phyloP scores from a whole-genome alignment of 257 asterid species.

The Mentha longifolia region DNA sequence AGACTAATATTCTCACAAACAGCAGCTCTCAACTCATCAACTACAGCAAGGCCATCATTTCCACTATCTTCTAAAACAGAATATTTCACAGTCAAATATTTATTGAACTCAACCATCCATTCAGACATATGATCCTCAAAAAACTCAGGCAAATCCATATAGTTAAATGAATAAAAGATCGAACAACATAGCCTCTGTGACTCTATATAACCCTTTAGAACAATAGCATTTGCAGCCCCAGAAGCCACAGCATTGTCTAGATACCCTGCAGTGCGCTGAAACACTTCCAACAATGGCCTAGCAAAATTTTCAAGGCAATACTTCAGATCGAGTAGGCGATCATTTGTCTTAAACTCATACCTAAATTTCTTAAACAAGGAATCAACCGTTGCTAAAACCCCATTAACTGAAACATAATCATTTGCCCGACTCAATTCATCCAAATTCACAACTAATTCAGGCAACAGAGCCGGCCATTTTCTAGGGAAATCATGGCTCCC shows the following conservation, averaged over 20 bases:
- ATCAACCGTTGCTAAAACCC: constrained; percentile 68
- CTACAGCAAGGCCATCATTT: constrained; percentile 73
- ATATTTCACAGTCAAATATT: constrained; percentile 66
- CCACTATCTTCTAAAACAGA: constrained; percentile 72
- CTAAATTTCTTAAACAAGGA: constrained; percentile 80
- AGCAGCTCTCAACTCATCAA: constrained; percentile 81
- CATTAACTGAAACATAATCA: constrained; percentile 83
- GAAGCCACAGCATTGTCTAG: constrained; percentile 57
- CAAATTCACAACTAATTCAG: constrained; percentile 70
- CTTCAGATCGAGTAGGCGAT: constrained; percentile 73
- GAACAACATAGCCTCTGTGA: constrained; percentile 89
- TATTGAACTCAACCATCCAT: constrained; percentile 88
- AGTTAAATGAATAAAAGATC: constrained; percentile 78
- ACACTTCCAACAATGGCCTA: constrained; percentile 66
- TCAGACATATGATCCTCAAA: constrained; percentile 90
- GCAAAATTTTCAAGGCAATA: constrained; percentile 88
- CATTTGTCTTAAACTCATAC: constrained; percentile 70
- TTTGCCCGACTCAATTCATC: constrained; percentile 59
- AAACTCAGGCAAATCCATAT: constrained; percentile 77
- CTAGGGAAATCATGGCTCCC: constrained; percentile 87
- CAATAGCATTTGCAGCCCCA: constrained; percentile 47
- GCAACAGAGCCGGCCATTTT: constrained; percentile 74
- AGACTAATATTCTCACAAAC: constrained; percentile 89
- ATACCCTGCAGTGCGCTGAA: constrained; percentile 60
- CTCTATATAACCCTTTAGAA: constrained; percentile 68